phyloP scores from a whole-genome alignment of 441 rosid species.

The Eugenia klotzschiana region DNA sequence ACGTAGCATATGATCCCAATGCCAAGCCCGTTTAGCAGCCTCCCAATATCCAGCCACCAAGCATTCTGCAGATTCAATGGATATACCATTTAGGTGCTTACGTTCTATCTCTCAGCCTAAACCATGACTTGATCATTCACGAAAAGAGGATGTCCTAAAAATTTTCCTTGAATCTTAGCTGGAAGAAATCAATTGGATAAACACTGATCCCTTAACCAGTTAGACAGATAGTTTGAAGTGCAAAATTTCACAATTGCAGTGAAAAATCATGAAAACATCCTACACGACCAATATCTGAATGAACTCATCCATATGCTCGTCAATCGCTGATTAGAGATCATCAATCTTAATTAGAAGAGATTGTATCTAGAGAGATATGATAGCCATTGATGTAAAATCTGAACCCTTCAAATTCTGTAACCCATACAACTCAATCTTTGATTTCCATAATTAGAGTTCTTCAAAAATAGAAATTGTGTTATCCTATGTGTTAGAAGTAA shows the following conservation, averaged over 20 bases:
- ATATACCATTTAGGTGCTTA: background rate
- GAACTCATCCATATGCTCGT: background rate
- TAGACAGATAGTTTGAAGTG: background rate
- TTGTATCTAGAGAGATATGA: too few relatives aligned
- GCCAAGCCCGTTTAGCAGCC: background rate
- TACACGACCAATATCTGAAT: background rate
- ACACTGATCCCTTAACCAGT: background rate
- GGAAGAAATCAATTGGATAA: background rate
- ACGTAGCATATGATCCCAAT: background rate
- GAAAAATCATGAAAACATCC: background rate
- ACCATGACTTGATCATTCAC: background rate
- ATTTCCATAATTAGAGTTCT: too few relatives aligned
- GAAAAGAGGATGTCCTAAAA: background rate
- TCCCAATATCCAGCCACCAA: constrained; percentile 7
- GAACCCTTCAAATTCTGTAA: too few relatives aligned
- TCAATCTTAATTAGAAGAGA: too few relatives aligned
- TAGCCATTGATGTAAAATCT: too few relatives aligned
- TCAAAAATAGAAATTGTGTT: too few relatives aligned
- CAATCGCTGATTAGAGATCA: too few relatives aligned
- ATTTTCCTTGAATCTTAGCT: background rate
- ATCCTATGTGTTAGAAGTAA: too few relatives aligned
- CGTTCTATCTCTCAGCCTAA: background rate
- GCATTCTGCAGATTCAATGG: background rate
- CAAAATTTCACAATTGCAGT: background rate
- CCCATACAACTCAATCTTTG: too few relatives aligned